These are phyloP conservation scores for Aspergillus pseudotamarii DNA, from an alignment of 2,329 filamentous ascomycete genomes.

Conservation along the genomic window DNA sequence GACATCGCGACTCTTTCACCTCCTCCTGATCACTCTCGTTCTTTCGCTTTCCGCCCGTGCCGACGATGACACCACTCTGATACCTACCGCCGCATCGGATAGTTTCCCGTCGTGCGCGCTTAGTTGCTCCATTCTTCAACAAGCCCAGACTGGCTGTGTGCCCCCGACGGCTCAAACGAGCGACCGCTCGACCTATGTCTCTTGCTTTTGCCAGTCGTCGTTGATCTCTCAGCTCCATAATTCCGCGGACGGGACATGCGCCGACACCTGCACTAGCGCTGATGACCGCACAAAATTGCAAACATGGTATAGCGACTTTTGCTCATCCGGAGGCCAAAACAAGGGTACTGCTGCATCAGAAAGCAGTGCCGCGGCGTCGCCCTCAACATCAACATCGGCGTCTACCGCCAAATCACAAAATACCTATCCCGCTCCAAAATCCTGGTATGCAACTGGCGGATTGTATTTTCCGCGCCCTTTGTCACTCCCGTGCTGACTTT, in stretches of 20 bases:
- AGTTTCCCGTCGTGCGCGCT: conserved; percentile 66
- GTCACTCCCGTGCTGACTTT: neutral
- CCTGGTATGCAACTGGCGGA: conserved; percentile 28
- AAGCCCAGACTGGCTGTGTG: conserved; percentile 73
- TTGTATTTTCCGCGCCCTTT: neutral
- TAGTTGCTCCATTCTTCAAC: conserved; percentile 62
- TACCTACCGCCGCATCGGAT: conserved; percentile 40
- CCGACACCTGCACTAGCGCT: conserved; percentile 57
- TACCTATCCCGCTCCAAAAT: conserved; percentile 13
- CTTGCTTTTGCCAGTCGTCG: conserved; percentile 73
- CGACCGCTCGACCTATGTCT: conserved; percentile 58
- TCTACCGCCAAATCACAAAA: conserved; percentile 11
- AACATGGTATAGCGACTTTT: conserved; percentile 71
- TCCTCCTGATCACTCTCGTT: conserved; percentile 21
- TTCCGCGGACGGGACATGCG: conserved; percentile 64
- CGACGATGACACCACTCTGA: conserved; percentile 29
- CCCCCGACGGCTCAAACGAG: conserved; percentile 57
- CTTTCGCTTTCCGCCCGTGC: conserved; percentile 25
- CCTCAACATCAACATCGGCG: neutral
- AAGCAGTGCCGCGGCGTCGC: conserved; percentile 7
- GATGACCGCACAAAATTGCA: conserved; percentile 62
- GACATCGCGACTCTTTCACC: conserved; percentile 7
- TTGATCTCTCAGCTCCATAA: conserved; percentile 62
- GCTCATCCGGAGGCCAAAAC: conserved; percentile 52
- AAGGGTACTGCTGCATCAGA: conserved; percentile 27